Evolutionary conservation across 2,329 filamentous ascomycete species (phyloP).

Genomic region (Colletotrichum paranaense): DNA sequence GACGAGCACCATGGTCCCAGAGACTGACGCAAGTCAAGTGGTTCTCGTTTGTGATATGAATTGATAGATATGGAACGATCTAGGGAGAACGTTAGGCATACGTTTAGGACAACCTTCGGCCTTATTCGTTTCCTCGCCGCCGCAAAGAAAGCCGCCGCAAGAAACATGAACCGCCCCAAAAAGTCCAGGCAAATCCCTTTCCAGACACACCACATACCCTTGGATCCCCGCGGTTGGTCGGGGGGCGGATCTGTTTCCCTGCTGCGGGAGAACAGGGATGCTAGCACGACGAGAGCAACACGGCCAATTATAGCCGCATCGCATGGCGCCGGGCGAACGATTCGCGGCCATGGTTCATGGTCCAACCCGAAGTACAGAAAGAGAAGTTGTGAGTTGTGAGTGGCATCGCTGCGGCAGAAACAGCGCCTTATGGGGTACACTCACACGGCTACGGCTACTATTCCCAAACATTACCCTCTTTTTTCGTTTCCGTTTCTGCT

Average conservation of each 20-base stretch:
- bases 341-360: not conserved
- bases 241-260: conserved; percentile 4
- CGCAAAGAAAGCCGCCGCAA: not conserved
- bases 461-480: conserved; percentile 6
- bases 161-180: not conserved
- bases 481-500: not conserved
- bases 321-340: not conserved
- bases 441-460: not conserved
- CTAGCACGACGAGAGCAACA: not conserved
- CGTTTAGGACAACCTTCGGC: not conserved
- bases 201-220: not conserved
- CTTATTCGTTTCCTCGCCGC: not conserved
- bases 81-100: not conserved
- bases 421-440: not conserved
- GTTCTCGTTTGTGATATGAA: not conserved
- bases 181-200: not conserved
- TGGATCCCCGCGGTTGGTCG: not conserved
- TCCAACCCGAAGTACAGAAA: not conserved
- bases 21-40: not conserved
- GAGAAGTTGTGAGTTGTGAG: not conserved
- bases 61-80: not conserved
- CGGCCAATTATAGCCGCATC: conserved; percentile 24
- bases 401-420: conserved; percentile 4
- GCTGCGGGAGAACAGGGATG: conserved; percentile 8
- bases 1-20: not conserved